These are phyloP conservation scores for Ganoderma leucocontextum DNA, from an alignment of 1,284 basidiomycete species.

Conservation along the genomic window DNA sequence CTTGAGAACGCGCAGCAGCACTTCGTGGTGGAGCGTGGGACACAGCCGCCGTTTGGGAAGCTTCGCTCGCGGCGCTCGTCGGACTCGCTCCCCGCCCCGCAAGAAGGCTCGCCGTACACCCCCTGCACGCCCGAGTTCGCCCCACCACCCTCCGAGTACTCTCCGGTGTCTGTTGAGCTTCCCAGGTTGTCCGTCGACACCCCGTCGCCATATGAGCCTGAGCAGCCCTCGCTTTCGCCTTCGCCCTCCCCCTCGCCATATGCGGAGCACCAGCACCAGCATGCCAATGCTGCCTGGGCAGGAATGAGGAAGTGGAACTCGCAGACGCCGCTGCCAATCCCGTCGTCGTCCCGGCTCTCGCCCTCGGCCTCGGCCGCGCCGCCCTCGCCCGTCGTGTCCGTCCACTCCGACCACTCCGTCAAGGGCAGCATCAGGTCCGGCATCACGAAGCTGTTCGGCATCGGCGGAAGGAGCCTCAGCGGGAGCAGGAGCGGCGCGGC, in stretches of 20 bases:
- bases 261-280: neutral
- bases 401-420: conserved; percentile 9
- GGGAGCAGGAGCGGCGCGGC: neutral
- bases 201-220: neutral
- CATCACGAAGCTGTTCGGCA: conserved; percentile 29
- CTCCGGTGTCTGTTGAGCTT: neutral
- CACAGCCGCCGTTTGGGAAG: conserved; percentile 17
- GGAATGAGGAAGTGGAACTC: neutral
- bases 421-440: conserved; percentile 15
- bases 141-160: neutral
- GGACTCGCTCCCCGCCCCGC: conserved; percentile 3
- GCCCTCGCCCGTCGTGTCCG: conserved; percentile 13
- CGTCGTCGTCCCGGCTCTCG: neutral
- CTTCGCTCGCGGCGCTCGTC: neutral
- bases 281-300: neutral
- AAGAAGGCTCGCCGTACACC: neutral
- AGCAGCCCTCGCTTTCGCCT: neutral
- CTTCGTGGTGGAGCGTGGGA: neutral
- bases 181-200: neutral
- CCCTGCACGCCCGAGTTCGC: conserved; percentile 7
- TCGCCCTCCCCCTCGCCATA: neutral
- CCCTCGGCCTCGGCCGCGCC: conserved; percentile 2
- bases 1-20: conserved; percentile 7
- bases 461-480: neutral
- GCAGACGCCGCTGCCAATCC: neutral